Evolutionary conservation across 768 basidiomycete genomes (phyloP).

Genomic region (Psilocybe tampanensis): DNA sequence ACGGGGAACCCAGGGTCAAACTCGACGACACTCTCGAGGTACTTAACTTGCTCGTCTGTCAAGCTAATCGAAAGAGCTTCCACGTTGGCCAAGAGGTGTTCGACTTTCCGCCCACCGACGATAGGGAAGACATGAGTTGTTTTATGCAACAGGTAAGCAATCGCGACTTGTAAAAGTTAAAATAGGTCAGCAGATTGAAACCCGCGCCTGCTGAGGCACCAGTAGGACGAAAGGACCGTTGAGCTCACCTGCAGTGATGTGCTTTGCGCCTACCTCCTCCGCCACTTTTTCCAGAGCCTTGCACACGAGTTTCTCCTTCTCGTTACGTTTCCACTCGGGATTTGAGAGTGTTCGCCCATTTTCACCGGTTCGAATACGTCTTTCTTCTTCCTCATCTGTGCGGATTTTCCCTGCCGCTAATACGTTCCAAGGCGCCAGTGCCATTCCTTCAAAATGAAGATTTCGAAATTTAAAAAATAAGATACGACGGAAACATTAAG

Average conservation of each 20-base stretch:
- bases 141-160: conserved; percentile 59
- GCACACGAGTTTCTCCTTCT: conserved; percentile 43
- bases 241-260: not conserved
- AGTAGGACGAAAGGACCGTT: no score
- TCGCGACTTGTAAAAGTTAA: conserved; percentile 35
- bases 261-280: conserved; percentile 42
- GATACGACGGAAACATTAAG: conserved; percentile 6
- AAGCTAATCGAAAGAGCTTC: conserved; percentile 52
- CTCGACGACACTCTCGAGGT: conserved; percentile 42
- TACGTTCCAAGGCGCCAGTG: conserved; percentile 36
- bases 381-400: conserved; percentile 48
- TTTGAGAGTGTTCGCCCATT: conserved; percentile 34
- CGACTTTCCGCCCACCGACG: conserved; percentile 53
- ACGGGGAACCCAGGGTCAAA: conserved; percentile 52
- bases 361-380: conserved; percentile 31
- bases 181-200: no score
- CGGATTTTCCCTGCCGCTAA: conserved; percentile 47
- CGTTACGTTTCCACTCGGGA: conserved; percentile 46
- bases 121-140: conserved; percentile 54
- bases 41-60: conserved; percentile 44
- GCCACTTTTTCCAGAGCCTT: conserved; percentile 52
- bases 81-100: conserved; percentile 53
- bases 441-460: conserved; percentile 13
- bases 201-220: no score
- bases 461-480: not conserved